Conservation (phyloP, 2,329 filamentous ascomycete species). For the Graphilbum sp. region DNA sequence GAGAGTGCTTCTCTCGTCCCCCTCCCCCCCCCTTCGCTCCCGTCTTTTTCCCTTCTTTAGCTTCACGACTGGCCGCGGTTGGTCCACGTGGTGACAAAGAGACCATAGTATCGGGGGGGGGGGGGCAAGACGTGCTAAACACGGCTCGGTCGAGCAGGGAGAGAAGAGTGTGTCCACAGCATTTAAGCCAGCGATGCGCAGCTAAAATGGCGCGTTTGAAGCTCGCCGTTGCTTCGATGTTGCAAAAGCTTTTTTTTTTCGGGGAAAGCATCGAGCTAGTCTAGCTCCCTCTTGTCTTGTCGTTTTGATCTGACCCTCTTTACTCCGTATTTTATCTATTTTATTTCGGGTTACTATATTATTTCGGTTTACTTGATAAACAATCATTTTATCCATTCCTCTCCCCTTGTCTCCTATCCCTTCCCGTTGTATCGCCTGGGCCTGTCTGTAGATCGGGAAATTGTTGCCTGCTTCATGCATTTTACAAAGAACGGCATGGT, state of each 20-base stretch:
- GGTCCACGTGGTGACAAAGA: background rate
- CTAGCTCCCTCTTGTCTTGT: conserved; percentile 1
- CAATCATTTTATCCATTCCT: no score
- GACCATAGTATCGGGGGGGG: no score
- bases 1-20: background rate
- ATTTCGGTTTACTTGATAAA: no score
- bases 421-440: no score
- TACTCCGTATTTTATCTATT: no score
- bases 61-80: background rate
- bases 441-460: no score
- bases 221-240: conserved; percentile 1
- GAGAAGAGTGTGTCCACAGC: background rate
- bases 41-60: background rate
- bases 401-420: background rate
- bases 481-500: no score
- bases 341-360: no score
- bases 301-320: background rate
- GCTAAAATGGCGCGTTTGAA: background rate
- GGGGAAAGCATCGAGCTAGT: background rate
- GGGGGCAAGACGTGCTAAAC: no score
- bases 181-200: conserved; percentile 3
- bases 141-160: no score
- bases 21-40: background rate
- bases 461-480: no score
- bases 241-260: conserved; percentile 1